A percentile compares a stretch with the other conserved stretches of the same genome.
These are phyloP conservation scores for Dacryopinax spathularia DNA, from an alignment of 768 basidiomycete genomes.

Conservation along the genomic window DNA sequence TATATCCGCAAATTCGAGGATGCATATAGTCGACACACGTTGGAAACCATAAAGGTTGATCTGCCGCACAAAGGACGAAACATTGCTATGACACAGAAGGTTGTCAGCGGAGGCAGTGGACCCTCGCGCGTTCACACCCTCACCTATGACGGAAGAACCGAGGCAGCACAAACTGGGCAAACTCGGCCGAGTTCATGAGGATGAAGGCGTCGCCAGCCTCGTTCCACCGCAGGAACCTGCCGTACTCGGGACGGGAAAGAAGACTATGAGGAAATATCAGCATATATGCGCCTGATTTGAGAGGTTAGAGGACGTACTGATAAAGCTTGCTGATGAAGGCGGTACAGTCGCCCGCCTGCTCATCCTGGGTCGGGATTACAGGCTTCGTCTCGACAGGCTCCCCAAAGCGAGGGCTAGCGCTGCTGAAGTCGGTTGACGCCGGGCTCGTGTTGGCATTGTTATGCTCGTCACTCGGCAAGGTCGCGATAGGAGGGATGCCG, in stretches of 20 bases:
- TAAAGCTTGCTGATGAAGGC: constrained; percentile 4
- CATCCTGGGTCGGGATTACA: background rate
- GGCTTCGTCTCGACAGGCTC: background rate
- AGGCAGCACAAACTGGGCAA: constrained; percentile 12
- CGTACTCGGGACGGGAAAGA: constrained; percentile 7
- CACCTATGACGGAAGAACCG: constrained; percentile 12
- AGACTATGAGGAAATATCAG: background rate
- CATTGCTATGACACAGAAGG: constrained; percentile 5
- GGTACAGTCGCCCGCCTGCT: constrained; percentile 1
- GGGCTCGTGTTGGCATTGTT: background rate
- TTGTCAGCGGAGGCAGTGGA: constrained; percentile 4
- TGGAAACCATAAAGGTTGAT: constrained; percentile 12
- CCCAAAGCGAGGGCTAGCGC: background rate
- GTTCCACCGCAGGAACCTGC: constrained; percentile 10
- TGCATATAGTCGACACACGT: constrained; percentile 10
- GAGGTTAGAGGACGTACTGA: background rate
- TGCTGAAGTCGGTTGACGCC: background rate
- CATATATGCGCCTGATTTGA: background rate
- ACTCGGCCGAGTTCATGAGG: constrained; percentile 12
- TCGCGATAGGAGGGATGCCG: constrained; percentile 1
- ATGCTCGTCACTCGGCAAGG: background rate
- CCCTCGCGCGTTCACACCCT: background rate
- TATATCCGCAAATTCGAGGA: constrained; percentile 7
- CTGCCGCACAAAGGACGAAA: constrained; percentile 11
- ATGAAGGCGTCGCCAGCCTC: constrained; percentile 11